Evolutionary conservation across 176 grass and related monocot species (phyloP).

Genomic region (Oryza meridionalis): DNA sequence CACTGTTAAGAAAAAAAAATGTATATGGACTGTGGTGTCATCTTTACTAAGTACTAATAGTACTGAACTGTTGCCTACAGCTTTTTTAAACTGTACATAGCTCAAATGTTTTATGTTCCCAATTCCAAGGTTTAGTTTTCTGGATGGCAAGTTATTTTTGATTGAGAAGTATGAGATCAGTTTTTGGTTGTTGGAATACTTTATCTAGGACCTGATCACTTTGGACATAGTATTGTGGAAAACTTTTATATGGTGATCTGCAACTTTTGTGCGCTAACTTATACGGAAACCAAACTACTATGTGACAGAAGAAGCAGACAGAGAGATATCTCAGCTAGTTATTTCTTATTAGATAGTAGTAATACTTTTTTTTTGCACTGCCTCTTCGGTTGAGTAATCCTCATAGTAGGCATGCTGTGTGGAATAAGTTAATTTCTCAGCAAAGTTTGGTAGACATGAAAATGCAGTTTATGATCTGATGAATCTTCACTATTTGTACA

Average conservation of each 20-base stretch:
- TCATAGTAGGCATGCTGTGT: neutral
- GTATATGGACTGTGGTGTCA: neutral
- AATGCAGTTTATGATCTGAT: slow-evolving; percentile 14
- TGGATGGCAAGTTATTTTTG: neutral
- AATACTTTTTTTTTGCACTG: neutral
- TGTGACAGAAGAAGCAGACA: neutral
- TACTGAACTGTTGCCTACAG: neutral
- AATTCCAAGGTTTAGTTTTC: neutral
- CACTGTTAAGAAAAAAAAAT: neutral
- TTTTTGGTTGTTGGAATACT: neutral
- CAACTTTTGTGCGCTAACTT: neutral
- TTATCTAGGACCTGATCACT: neutral
- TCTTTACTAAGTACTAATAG: neutral
- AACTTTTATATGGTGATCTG: neutral
- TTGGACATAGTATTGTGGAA: neutral
- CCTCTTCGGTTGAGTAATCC: neutral
- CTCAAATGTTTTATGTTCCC: neutral
- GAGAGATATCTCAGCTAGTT: neutral
- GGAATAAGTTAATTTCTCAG: neutral
- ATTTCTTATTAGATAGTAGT: neutral
- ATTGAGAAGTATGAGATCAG: neutral
- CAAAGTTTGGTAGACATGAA: neutral
- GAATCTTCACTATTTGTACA: neutral
- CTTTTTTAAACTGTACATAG: neutral
- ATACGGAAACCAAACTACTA: neutral